phyloP scores from a whole-genome alignment of 202 grass and related monocot genomes.

The Sporobolus alterniflorus region DNA sequence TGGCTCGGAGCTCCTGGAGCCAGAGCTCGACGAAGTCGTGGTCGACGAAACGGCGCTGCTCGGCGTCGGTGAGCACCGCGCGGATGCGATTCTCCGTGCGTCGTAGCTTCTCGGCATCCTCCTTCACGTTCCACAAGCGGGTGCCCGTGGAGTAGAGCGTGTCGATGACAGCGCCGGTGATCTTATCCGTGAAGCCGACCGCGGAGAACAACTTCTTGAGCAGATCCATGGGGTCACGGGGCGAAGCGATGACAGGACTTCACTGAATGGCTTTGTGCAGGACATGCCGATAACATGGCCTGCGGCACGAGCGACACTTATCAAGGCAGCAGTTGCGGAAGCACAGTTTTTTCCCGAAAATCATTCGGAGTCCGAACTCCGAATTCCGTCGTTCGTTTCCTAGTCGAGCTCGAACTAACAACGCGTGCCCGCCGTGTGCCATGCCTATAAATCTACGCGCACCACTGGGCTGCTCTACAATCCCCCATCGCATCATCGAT shows the following conservation, averaged over 20 bases:
- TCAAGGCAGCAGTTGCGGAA: too few species aligned
- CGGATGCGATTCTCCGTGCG: constrained; percentile 36
- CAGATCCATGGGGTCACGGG: background rate
- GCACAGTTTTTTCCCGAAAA: too few species aligned
- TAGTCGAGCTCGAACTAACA: too few species aligned
- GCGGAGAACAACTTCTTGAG: background rate
- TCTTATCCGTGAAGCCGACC: background rate
- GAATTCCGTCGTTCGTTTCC: too few species aligned
- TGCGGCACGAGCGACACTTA: too few species aligned
- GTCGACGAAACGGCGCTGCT: constrained; percentile 55
- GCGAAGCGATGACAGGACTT: background rate
- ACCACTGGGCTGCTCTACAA: too few species aligned
- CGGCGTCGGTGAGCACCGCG: constrained; percentile 47
- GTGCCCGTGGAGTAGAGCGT: background rate
- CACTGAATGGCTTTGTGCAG: background rate
- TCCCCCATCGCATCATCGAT: background rate
- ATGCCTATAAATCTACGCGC: background rate
- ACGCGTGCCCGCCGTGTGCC: background rate
- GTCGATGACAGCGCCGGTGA: background rate
- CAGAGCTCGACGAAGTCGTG: constrained; percentile 43
- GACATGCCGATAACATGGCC: too few species aligned
- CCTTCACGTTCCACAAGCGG: constrained; percentile 33
- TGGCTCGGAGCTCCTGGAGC: constrained; percentile 43
- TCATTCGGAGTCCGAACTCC: too few species aligned
- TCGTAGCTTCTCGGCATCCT: constrained; percentile 39